phyloP scores from a whole-genome alignment of 2,329 filamentous ascomycete genomes.

The Botrytis pseudocinerea region DNA sequence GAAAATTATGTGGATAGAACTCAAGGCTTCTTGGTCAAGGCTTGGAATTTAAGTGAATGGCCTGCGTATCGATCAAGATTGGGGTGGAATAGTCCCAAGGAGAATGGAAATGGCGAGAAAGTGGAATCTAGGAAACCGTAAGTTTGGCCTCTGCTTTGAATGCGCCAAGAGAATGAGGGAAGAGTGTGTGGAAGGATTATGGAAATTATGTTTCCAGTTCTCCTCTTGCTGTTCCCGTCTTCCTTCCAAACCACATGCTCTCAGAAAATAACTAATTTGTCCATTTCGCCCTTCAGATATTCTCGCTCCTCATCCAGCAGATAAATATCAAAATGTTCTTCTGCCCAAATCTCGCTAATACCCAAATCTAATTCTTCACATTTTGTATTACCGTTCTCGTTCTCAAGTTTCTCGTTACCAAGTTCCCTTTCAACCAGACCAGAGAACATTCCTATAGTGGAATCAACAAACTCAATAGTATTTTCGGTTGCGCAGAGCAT shows the following conservation, averaged over 20 bases:
- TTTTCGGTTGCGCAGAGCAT: background rate
- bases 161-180: background rate
- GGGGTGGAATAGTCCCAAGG: conserved; percentile 40
- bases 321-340: background rate
- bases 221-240: background rate
- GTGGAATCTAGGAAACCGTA: conserved; percentile 38
- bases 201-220: background rate
- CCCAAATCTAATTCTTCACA: background rate
- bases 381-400: background rate
- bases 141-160: conserved; percentile 25
- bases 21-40: conserved; percentile 67
- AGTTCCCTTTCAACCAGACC: background rate
- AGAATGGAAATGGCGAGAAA: conserved; percentile 28
- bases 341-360: background rate
- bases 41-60: conserved; percentile 57
- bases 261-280: conserved; percentile 1
- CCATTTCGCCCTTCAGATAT: background rate
- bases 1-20: conserved; percentile 75
- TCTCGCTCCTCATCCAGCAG: conserved; percentile 13
- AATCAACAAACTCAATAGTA: background rate
- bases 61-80: conserved; percentile 41
- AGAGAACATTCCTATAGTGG: background rate
- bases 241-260: background rate
- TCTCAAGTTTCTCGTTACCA: background rate
- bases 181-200: background rate